These are phyloP conservation scores for Stentor roeselii DNA, from an alignment of 73 alveolate genomes.

Conservation along the genomic window DNA sequence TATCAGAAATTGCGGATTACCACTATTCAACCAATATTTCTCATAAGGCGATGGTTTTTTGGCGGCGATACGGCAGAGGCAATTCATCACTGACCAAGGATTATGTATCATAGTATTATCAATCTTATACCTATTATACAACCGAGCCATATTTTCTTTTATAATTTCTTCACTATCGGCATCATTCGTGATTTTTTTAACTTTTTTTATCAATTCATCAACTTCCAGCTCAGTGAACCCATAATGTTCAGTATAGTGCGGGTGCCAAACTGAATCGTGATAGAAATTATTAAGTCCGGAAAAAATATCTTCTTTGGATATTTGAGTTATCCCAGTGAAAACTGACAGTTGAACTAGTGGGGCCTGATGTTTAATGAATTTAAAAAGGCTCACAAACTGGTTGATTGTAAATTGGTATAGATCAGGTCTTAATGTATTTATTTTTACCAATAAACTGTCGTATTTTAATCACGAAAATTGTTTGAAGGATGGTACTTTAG, in stretches of 20 bases:
- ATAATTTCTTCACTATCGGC: too few species aligned
- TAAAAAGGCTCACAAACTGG: neutral
- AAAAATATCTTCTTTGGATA: neutral
- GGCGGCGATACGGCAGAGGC: neutral
- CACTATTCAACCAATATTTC: neutral
- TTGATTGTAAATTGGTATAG: neutral
- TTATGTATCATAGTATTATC: neutral
- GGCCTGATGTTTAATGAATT: neutral
- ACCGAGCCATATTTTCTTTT: too few species aligned
- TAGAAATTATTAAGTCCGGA: neutral
- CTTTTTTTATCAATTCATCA: neutral
- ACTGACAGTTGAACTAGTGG: neutral
- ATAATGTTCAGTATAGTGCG: neutral
- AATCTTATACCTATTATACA: neutral
- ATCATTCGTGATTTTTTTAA: too few species aligned
- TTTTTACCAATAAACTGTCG: neutral
- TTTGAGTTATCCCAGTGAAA: neutral
- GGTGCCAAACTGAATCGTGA: neutral
- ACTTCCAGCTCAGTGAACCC: neutral
- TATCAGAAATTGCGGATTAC: neutral
- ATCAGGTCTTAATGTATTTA: neutral
- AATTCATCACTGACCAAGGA: constrained; percentile 2
- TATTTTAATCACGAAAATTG: too few species aligned
- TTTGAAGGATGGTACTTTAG: too few species aligned
- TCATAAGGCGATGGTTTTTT: neutral